These are phyloP conservation scores for Fomes fomentarius DNA, from an alignment of 1,284 basidiomycete species.

Conservation along the genomic window DNA sequence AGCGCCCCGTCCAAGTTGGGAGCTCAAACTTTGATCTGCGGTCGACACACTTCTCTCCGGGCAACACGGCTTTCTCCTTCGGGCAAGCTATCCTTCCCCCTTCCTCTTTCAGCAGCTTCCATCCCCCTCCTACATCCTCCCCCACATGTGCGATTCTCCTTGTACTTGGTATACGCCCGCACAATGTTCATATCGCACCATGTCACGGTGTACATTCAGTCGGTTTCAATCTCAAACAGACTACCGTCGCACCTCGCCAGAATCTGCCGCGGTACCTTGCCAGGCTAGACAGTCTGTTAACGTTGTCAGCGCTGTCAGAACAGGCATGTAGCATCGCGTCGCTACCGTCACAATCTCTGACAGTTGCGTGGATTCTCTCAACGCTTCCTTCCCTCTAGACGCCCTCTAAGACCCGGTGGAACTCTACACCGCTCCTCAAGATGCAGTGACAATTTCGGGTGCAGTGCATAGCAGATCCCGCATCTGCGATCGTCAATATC, in stretches of 20 bases:
- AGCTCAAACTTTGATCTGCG: conserved; percentile 17
- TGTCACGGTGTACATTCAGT: no score
- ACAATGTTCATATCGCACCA: no score
- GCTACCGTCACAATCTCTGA: neutral
- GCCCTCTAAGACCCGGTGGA: neutral
- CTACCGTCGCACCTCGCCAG: no score
- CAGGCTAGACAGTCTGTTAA: no score
- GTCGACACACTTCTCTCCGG: conserved; percentile 18
- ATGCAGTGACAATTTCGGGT: no score
- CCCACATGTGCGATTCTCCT: neutral
- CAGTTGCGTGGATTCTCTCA: neutral
- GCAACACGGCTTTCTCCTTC: conserved; percentile 26
- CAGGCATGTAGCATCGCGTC: neutral
- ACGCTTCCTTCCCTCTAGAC: neutral
- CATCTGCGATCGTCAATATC: no score
- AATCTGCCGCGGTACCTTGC: no score
- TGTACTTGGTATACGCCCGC: no score
- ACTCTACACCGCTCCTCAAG: no score
- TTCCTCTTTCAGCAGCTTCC: conserved; percentile 2
- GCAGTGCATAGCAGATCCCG: no score
- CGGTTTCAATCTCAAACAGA: no score
- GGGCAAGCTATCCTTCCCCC: conserved; percentile 37
- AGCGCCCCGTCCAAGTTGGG: conserved; percentile 4
- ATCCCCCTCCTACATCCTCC: neutral
- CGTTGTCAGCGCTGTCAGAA: no score